Percentiles rank a stretch among this genome's conserved stretches.
phyloP scores from a whole-genome alignment of 2,329 filamentous ascomycete species.

The Dryadomyces quercivorus region DNA sequence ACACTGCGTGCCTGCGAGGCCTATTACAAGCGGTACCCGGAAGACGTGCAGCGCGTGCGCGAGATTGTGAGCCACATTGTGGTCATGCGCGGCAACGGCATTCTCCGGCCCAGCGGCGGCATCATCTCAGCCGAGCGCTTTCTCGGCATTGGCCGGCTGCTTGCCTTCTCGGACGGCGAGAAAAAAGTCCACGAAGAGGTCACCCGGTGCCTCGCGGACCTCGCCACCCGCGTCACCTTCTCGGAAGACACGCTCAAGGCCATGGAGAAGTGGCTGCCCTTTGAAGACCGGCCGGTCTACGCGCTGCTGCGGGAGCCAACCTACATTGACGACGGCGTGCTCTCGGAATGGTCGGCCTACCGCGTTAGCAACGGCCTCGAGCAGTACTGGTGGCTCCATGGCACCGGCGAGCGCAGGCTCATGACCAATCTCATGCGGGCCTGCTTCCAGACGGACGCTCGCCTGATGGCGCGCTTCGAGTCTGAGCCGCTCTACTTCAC shows the following conservation, averaged over 20 bases:
- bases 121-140: constrained; percentile 8
- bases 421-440: neutral
- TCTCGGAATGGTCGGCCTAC: constrained; percentile 10
- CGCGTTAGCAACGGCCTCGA: neutral
- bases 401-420: neutral
- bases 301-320: constrained; percentile 14
- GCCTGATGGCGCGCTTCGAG: neutral
- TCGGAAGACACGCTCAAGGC: neutral
- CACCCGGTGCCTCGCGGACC: neutral
- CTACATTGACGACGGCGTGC: constrained; percentile 6
- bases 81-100: neutral
- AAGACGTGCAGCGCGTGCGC: constrained; percentile 35
- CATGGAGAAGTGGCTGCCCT: constrained; percentile 9
- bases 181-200: neutral
- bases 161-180: constrained; percentile 9
- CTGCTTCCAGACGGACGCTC: neutral
- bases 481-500: constrained; percentile 10
- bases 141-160: constrained; percentile 11
- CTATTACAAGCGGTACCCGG: constrained; percentile 55
- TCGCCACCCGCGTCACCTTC: neutral
- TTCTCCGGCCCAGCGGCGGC: constrained; percentile 5
- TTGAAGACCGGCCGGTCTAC: constrained; percentile 14
- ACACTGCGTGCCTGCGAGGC: constrained; percentile 45
- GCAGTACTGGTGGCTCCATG: constrained; percentile 10
- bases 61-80: neutral